Evolutionary conservation across 1,284 basidiomycete genomes (phyloP).

Genomic region (Afroboletus lepidellus): DNA sequence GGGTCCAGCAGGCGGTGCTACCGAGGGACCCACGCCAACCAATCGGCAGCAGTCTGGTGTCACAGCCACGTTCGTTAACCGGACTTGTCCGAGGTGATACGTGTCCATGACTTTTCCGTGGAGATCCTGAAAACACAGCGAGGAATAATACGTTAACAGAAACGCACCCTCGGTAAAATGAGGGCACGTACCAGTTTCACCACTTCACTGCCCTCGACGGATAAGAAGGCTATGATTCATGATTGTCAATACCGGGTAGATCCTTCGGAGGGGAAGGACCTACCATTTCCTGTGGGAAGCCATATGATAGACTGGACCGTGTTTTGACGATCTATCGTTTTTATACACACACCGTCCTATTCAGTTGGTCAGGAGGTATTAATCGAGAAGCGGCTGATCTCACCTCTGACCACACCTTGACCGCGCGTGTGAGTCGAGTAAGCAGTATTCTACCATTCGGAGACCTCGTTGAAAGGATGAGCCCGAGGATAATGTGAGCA

Average conservation of each 20-base stretch:
- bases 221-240: slow-evolving; percentile 50
- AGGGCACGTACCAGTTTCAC: slow-evolving; percentile 43
- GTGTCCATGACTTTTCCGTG: slow-evolving; percentile 57
- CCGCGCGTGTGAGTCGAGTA: slow-evolving; percentile 65
- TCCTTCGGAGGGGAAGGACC: slow-evolving; percentile 11
- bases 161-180: slow-evolving; percentile 4
- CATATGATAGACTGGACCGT: slow-evolving; percentile 69
- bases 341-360: slow-evolving; percentile 70
- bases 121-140: slow-evolving; percentile 42
- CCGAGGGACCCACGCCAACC: slow-evolving; percentile 68
- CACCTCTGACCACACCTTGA: slow-evolving; percentile 77
- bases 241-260: slow-evolving; percentile 13
- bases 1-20: slow-evolving; percentile 59
- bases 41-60: slow-evolving; percentile 65
- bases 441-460: slow-evolving; percentile 61
- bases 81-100: slow-evolving; percentile 65
- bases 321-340: slow-evolving; percentile 63
- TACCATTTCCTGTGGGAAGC: slow-evolving; percentile 68
- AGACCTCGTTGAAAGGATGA: slow-evolving; percentile 47
- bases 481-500: neutral
- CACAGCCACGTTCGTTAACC: slow-evolving; percentile 70
- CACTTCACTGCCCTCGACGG: slow-evolving; percentile 53
- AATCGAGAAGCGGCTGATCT: slow-evolving; percentile 22
- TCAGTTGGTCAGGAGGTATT: slow-evolving; percentile 12
- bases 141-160: slow-evolving; percentile 17